These are phyloP conservation scores for Penicillium brevicompactum DNA, from an alignment of 2,329 filamentous ascomycete species.

Conservation along the genomic window DNA sequence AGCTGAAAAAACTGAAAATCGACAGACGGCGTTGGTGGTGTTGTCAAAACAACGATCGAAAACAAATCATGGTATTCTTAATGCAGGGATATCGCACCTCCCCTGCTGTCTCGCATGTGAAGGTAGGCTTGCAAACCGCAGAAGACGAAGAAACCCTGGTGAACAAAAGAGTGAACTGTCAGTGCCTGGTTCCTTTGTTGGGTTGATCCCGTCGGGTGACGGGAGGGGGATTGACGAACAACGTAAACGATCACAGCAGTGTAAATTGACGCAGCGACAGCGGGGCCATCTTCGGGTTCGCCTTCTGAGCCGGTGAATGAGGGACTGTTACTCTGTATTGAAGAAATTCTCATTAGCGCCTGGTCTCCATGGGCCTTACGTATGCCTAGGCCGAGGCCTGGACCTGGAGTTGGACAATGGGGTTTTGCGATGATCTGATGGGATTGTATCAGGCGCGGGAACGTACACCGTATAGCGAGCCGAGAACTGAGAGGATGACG, in stretches of 20 bases:
- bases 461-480: conserved; percentile 72
- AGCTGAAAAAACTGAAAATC: conserved; percentile 18
- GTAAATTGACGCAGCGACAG: conserved; percentile 83
- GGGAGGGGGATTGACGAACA: conserved; percentile 58
- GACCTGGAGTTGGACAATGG: neutral
- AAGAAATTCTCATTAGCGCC: conserved; percentile 10
- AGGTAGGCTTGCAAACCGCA: conserved; percentile 87
- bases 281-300: conserved; percentile 69
- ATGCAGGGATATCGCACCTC: conserved; percentile 78
- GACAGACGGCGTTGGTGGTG: conserved; percentile 11
- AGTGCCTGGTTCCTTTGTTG: conserved; percentile 9
- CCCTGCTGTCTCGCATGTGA: conserved; percentile 78
- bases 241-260: conserved; percentile 84
- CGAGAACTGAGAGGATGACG: conserved; percentile 65
- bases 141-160: conserved; percentile 83
- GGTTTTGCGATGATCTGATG: neutral
- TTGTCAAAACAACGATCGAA: conserved; percentile 20
- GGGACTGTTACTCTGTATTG: conserved; percentile 66
- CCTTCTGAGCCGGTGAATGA: conserved; percentile 76
- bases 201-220: neutral
- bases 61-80: conserved; percentile 32
- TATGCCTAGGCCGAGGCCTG: neutral
- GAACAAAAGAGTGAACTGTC: conserved; percentile 6
- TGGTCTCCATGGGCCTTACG: neutral
- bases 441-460: neutral